Conservation (phyloP, 306 rosid species). For the Chamaecrista fasciculata region DNA sequence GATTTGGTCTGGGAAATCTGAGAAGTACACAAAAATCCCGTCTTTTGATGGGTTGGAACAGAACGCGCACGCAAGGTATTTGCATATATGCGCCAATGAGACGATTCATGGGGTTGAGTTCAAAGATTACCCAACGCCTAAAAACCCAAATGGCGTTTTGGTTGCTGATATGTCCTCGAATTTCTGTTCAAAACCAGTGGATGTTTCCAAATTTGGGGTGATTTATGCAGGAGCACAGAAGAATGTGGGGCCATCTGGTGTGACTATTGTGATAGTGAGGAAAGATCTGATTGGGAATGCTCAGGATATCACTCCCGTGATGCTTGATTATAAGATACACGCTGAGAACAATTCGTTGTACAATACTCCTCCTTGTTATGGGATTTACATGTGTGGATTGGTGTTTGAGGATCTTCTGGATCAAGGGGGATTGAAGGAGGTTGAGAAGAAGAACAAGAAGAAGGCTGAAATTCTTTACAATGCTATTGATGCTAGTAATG, state of each 20-base stretch:
- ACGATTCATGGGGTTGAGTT: constrained; percentile 96
- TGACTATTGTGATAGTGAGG: constrained; percentile 76
- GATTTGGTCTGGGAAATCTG: constrained; percentile 92
- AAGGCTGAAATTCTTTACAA: constrained; percentile 72
- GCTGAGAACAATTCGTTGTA: constrained; percentile 79
- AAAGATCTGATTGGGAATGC: constrained; percentile 86
- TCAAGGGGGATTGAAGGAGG: constrained; percentile 85
- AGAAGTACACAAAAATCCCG: constrained; percentile 77
- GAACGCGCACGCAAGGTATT: constrained; percentile 52
- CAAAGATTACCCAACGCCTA: constrained; percentile 70
- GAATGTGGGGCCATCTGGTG: constrained; percentile 96
- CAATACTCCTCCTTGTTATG: constrained; percentile 91
- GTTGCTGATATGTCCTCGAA: constrained; percentile 95
- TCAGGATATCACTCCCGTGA: constrained; percentile 70
- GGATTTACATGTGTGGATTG: constrained; percentile 89
- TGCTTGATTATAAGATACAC: constrained; percentile 91
- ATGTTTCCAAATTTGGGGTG: constrained; percentile 75
- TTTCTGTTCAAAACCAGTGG: constrained; percentile 93
- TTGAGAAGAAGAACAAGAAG: constrained; percentile 82
- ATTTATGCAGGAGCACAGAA: constrained; percentile 97
- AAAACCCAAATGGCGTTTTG: constrained; percentile 42
- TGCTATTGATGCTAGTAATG: constrained; percentile 73
- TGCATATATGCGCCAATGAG: constrained; percentile 87
- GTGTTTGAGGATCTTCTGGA: constrained; percentile 87
- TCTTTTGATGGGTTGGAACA: constrained; percentile 60